A percentile compares a stretch with the other conserved stretches of the same genome.
phyloP scores from a whole-genome alignment of 148 eudicot genomes.

The Mesembryanthemum crystallinum region DNA sequence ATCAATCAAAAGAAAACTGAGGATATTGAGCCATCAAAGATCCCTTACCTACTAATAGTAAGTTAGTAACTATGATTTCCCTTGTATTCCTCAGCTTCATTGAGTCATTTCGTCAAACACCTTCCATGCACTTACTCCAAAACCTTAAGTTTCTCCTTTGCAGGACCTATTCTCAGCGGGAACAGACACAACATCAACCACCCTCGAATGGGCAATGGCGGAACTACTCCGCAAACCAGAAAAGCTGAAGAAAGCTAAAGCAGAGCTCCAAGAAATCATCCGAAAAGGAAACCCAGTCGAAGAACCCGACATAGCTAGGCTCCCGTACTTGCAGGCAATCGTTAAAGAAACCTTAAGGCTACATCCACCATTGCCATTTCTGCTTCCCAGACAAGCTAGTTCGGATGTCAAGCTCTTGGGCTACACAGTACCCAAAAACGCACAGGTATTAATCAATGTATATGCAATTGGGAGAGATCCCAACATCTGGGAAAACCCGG shows the following conservation, averaged over 20 bases:
- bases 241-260: constrained; percentile 19
- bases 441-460: constrained; percentile 10
- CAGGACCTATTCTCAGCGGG: constrained; percentile 30
- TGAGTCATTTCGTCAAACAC: neutral
- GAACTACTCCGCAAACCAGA: constrained; percentile 27
- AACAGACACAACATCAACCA: constrained; percentile 31
- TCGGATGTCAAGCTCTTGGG: constrained; percentile 10
- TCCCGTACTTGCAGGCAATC: too few relatives aligned
- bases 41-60: too few relatives aligned
- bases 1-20: too few relatives aligned
- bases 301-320: constrained; percentile 26
- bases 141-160: neutral
- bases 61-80: too few relatives aligned
- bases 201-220: too few relatives aligned
- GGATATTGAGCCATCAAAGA: too few relatives aligned
- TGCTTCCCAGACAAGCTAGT: constrained; percentile 20
- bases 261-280: constrained; percentile 24
- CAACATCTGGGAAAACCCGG: too few relatives aligned
- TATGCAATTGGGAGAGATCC: constrained; percentile 26
- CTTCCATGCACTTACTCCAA: neutral
- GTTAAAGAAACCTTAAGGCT: constrained; percentile 31
- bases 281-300: constrained; percentile 16
- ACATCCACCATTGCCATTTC: too few relatives aligned
- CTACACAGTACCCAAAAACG: constrained; percentile 20
- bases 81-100: neutral